Evolutionary conservation across 441 rosid species (phyloP).

Genomic region (Omphalea diandra): DNA sequence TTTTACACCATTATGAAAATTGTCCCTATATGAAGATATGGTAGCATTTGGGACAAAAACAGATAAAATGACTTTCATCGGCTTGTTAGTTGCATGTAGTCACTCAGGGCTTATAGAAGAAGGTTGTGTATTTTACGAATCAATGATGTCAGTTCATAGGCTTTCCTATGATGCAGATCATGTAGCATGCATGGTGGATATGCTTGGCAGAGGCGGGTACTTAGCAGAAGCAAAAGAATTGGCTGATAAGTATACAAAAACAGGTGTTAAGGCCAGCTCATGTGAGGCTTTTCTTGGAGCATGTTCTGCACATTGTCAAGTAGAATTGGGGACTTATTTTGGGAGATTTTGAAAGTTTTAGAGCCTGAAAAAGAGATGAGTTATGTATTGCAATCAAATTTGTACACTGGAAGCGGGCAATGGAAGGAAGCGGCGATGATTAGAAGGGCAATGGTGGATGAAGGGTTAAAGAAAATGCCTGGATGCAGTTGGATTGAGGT

Average conservation of each 20-base stretch:
- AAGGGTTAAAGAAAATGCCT: constrained; percentile 64
- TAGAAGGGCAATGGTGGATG: constrained; percentile 51
- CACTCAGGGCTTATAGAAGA: constrained; percentile 65
- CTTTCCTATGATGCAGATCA: constrained; percentile 53
- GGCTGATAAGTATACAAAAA: constrained; percentile 27
- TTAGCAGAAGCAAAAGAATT: constrained; percentile 59
- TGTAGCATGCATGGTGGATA: constrained; percentile 66
- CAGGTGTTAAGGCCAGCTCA: constrained; percentile 24
- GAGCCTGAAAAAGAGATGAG: constrained; percentile 54
- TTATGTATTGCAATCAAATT: constrained; percentile 60
- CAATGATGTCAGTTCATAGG: constrained; percentile 46
- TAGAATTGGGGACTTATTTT: constrained; percentile 38
- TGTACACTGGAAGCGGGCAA: constrained; percentile 53
- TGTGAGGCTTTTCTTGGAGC: constrained; percentile 65
- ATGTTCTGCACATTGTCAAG: constrained; percentile 47
- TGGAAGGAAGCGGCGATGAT: constrained; percentile 78
- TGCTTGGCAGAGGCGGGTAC: constrained; percentile 71
- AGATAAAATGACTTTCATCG: constrained; percentile 69
- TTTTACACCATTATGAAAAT: too few relatives aligned
- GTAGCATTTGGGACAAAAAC: constrained; percentile 49
- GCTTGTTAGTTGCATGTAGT: constrained; percentile 69
- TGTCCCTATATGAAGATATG: constrained; percentile 59
- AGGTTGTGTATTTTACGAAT: constrained; percentile 44
- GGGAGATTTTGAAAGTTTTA: constrained; percentile 37
- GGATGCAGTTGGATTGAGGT: constrained; percentile 89